Base-by-base conservation (phyloP, 257 asterid genomes). In the Petunia axillaris region DNA sequence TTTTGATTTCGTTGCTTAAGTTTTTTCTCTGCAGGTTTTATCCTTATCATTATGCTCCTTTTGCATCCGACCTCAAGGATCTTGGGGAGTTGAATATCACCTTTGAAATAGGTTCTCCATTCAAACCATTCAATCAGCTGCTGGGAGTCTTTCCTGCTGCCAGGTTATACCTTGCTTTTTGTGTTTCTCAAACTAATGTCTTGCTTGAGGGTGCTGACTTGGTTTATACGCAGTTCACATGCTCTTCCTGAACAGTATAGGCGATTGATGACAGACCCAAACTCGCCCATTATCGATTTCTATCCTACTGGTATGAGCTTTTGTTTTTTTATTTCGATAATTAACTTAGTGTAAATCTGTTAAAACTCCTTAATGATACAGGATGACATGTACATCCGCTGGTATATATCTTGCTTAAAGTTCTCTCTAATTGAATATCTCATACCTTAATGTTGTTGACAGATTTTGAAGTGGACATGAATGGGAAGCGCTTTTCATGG, bases 121-220 rank as follows among this genome's bases (percentile, higher is more conserved):
- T 95, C 84, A 93, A 94, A 88, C 98, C 99, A 37, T 95, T 95
- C 85, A 93, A 95, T 84, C 99, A 95, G 82, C 88, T 95, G 74
- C 85, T 95, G 81, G 99, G 99, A 64, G 98, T 95, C 78, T 95
- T 95, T 71, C 99, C 99, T 16, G 98, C 99, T 66, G 98, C 99
- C 84, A 95, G 99, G 99, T 95, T 79, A 86, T 25, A 13, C 64
- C 73, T 79, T n/a, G 48, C 74, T 64, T 80, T 39, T 43, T 80
- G 79, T 75, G 2, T 79, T 76, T 67, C 14, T 5, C 16, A 48
- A 64, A 68, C 39, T 65, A 75, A 10, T 62, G 40, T 75, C 52
- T 62, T 39, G 43, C 79, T 71, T 78, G 59, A 70, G 62, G 55
- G 75, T 81, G 81, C 89, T 91, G 82, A 88, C 86, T 78, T 55